phyloP scores from a whole-genome alignment of 208 protist genomes.

The Wallacemonas sp. region DNA sequence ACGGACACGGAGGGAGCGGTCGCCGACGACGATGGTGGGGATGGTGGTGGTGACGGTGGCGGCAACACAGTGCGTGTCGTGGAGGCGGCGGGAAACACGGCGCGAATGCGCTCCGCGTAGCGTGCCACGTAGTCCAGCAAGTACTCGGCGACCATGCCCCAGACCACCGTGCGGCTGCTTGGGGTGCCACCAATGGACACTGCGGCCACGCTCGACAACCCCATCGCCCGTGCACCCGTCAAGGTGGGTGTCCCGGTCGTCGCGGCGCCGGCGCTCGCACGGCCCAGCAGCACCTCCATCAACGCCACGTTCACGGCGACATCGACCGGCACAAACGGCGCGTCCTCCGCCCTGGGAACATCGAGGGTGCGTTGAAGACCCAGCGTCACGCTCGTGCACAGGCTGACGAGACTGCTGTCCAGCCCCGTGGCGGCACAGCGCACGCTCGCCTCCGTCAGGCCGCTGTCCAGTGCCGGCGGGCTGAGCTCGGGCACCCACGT shows the following conservation, averaged over 20 bases:
- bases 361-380: constrained; percentile 54
- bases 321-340: constrained; percentile 64
- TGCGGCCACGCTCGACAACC: not conserved
- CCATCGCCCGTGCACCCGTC: not conserved
- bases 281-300: not conserved
- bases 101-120: constrained; percentile 24
- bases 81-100: constrained; percentile 33
- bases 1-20: no score
- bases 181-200: not conserved
- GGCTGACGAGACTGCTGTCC: constrained; percentile 34
- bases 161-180: constrained; percentile 38
- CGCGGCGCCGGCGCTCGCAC: no score
- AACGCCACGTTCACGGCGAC: constrained; percentile 58
- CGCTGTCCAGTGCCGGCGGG: constrained; percentile 58
- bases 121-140: constrained; percentile 76
- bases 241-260: not conserved
- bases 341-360: constrained; percentile 35
- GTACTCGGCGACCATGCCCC: constrained; percentile 80
- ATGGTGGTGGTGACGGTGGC: no score
- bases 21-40: no score
- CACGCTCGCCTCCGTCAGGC: constrained; percentile 30
- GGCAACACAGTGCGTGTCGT: no score
- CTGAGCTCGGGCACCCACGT: constrained; percentile 38
- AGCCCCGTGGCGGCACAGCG: constrained; percentile 16
- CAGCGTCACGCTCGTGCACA: constrained; percentile 61